Evolutionary conservation across 495 filamentous ascomycete species (phyloP), one percentile per base, ranked within the genome.

Genomic region (Lentithecium fluviatile): DNA sequence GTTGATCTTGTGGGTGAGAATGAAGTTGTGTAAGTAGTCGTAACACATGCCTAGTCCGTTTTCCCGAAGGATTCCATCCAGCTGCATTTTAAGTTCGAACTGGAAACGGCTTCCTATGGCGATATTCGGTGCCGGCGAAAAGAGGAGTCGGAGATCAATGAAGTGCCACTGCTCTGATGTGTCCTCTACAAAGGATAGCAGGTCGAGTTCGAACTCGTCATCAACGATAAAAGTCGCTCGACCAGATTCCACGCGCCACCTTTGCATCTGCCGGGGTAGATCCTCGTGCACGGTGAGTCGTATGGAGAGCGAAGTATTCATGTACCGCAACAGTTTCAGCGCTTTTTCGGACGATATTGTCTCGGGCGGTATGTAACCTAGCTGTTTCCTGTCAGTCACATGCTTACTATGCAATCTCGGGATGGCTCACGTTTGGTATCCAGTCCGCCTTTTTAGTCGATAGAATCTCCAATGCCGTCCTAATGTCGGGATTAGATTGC

Each of bases 171-270:
- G 93, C 8, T 85, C 87, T 26, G 80, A 75, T 13, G 83, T 82
- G 51, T 92, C 84, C 68, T 96, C 91, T 62, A 90, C 85, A 0
- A 86, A 88, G 56, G 97, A 86, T 0, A 88, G 88, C 57, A 97
- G 82, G 67, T 97, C 94, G 21, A 96, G 82, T 70, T 98, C 95
- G 69, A 96, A 98, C 68, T 97, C 94, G 45, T 82, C 83, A 24
- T 82, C 75, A 6, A 97, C 86, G 29, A 76, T 81, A 71, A 97
- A 98, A 0, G 91, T 97, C 13, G 87, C 91, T 32, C 91, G 83
- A 5, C 95, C 94, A 60, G 86, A 84, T 52, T 79, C 79, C 45
- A 97, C 85, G 6, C 76, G 82, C 68, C 88, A 97, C 46, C 88
- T 80, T 60, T 78, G 77, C 68, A 97, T 88, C 42, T 86, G 77